Evolutionary conservation across 2,329 filamentous ascomycete genomes (phyloP).

Genomic region (Metarhizium sp.): DNA sequence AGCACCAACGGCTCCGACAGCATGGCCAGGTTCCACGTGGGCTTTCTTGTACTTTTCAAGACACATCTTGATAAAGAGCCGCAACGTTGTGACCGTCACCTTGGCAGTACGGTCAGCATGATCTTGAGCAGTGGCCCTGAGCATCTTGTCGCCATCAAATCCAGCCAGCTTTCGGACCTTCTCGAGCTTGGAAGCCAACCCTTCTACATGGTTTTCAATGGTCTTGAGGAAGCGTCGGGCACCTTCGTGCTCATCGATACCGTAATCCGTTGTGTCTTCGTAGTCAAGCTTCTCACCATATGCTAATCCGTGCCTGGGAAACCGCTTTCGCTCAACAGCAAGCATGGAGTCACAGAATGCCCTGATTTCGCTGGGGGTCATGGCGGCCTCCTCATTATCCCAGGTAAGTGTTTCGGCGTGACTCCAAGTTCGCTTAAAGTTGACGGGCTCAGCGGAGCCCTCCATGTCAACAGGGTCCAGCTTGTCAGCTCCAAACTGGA

Average conservation of each 20-base stretch:
- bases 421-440: conserved; percentile 85
- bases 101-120: conserved; percentile 69
- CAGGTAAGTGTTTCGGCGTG: conserved; percentile 71
- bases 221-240: conserved; percentile 73
- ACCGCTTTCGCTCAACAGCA: conserved; percentile 55
- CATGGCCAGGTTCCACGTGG: conserved; percentile 87
- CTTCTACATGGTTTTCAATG: conserved; percentile 62
- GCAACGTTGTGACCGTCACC: conserved; percentile 65
- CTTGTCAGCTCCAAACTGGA: conserved; percentile 94
- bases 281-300: conserved; percentile 56
- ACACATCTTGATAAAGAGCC: conserved; percentile 70
- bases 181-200: conserved; percentile 51
- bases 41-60: conserved; percentile 85
- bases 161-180: conserved; percentile 41
- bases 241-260: conserved; percentile 72
- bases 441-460: conserved; percentile 80
- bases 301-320: conserved; percentile 47
- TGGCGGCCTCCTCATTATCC: conserved; percentile 62
- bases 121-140: conserved; percentile 20
- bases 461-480: conserved; percentile 98
- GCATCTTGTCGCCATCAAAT: conserved; percentile 26
- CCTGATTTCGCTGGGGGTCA: conserved; percentile 67
- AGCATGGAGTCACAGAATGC: conserved; percentile 60
- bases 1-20: conserved; percentile 90
- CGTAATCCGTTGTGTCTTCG: conserved; percentile 57